These are phyloP conservation scores for Fusarium nurragi DNA, from an alignment of 2,329 filamentous ascomycete species.

Conservation along the genomic window DNA sequence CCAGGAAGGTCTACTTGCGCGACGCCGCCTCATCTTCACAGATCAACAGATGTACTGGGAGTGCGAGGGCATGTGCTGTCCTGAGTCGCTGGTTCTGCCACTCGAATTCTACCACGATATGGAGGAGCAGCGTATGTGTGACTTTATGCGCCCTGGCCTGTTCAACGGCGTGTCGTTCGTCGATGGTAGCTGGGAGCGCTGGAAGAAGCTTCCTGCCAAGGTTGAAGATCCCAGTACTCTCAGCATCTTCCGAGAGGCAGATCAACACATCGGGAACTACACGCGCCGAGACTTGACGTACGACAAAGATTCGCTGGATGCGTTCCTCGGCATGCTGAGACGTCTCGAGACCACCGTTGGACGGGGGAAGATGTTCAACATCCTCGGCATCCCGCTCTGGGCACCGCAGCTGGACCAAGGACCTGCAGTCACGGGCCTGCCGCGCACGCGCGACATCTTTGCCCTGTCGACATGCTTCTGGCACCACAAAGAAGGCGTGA, in stretches of 20 bases:
- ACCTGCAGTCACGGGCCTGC: constrained; percentile 22
- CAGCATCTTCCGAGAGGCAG: constrained; percentile 49
- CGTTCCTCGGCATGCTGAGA: constrained; percentile 47
- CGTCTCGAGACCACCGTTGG: constrained; percentile 47
- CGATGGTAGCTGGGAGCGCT: constrained; percentile 50
- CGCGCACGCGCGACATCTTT: constrained; percentile 48
- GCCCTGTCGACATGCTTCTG: constrained; percentile 50
- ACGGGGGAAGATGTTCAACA: constrained; percentile 43
- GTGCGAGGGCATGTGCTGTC: constrained; percentile 52
- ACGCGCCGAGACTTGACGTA: constrained; percentile 44
- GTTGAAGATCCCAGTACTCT: constrained; percentile 47
- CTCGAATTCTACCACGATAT: constrained; percentile 47
- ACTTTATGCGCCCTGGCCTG: constrained; percentile 49
- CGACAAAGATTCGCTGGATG: constrained; percentile 49
- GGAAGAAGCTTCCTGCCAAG: constrained; percentile 46
- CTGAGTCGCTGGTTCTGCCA: constrained; percentile 48
- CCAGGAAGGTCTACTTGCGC: constrained; percentile 51
- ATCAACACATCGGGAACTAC: constrained; percentile 49
- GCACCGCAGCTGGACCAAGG: constrained; percentile 34
- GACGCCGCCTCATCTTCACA: constrained; percentile 52
- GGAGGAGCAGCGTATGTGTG: constrained; percentile 49
- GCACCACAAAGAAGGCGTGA: constrained; percentile 46
- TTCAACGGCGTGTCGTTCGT: constrained; percentile 50
- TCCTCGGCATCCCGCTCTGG: constrained; percentile 50
- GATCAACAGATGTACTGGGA: constrained; percentile 54